These are phyloP conservation scores for Trichoderma koningii DNA, from an alignment of 2,329 filamentous ascomycete genomes.

Conservation along the genomic window DNA sequence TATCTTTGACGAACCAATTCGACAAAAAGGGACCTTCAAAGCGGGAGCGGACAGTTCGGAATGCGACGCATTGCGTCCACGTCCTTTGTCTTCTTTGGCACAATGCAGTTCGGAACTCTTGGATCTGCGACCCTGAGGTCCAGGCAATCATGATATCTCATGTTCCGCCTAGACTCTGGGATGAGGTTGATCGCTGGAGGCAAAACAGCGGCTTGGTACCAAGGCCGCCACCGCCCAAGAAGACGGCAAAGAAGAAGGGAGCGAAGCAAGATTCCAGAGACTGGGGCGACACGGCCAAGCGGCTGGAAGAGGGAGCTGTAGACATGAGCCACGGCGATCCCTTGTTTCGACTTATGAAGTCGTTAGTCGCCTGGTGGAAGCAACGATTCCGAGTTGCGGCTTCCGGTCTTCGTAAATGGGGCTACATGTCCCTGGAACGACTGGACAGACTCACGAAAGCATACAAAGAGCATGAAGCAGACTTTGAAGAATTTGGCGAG, in stretches of 20 bases:
- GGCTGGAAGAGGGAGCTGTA: conserved; percentile 67
- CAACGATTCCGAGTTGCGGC: conserved; percentile 75
- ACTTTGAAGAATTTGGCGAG: conserved; percentile 75
- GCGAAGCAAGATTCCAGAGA: conserved; percentile 51
- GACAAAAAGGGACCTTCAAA: conserved; percentile 84
- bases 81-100: conserved; percentile 87
- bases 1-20: conserved; percentile 62
- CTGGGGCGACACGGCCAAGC: conserved; percentile 71
- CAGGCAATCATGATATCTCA: conserved; percentile 77
- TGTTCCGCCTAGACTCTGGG: conserved; percentile 66
- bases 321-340: conserved; percentile 85
- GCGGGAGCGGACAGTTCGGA: conserved; percentile 75
- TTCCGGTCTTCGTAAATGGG: conserved; percentile 82
- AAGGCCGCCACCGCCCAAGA: conserved; percentile 31
- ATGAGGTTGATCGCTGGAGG: conserved; percentile 74
- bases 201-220: conserved; percentile 64
- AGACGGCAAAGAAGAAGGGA: conserved; percentile 38
- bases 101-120: conserved; percentile 81
- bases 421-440: conserved; percentile 78
- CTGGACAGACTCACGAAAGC: conserved; percentile 73
- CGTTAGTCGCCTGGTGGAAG: conserved; percentile 84
- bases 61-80: conserved; percentile 82
- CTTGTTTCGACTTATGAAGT: conserved; percentile 72
- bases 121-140: conserved; percentile 75
- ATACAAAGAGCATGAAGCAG: conserved; percentile 65